A percentile compares a stretch with the other conserved stretches of the same genome.
These are phyloP conservation scores for Claviceps sorghi DNA, from an alignment of 2,329 filamentous ascomycete genomes.

Conservation along the genomic window DNA sequence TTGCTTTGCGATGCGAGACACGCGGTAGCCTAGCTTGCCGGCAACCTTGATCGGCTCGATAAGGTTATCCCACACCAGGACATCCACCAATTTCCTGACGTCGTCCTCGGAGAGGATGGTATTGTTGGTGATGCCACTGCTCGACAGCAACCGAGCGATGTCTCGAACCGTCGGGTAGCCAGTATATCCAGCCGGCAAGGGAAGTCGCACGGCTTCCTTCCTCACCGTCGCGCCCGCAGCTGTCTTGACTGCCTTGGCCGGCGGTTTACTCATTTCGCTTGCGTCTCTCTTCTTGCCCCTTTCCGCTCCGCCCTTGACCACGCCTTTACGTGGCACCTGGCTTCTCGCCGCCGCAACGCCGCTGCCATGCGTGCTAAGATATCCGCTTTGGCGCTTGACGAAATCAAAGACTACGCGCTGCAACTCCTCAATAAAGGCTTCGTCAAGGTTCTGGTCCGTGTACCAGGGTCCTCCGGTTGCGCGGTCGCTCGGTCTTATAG, in stretches of 20 bases:
- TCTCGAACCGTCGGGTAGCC: slow-evolving; percentile 69
- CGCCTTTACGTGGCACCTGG: slow-evolving; percentile 41
- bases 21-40: slow-evolving; percentile 37
- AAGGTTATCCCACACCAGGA: slow-evolving; percentile 77
- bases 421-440: slow-evolving; percentile 69
- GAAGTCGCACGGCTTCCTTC: slow-evolving; percentile 29
- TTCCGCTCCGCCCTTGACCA: slow-evolving; percentile 32
- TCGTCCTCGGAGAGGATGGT: slow-evolving; percentile 58
- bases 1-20: slow-evolving; percentile 33
- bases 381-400: slow-evolving; percentile 59
- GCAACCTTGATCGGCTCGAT: slow-evolving; percentile 50
- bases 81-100: slow-evolving; percentile 72
- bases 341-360: slow-evolving; percentile 18
- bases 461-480: slow-evolving; percentile 93
- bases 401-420: slow-evolving; percentile 59
- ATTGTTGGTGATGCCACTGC: slow-evolving; percentile 55
- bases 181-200: slow-evolving; percentile 51
- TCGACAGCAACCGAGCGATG: slow-evolving; percentile 61
- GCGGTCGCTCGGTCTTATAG: slow-evolving; percentile 71
- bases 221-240: slow-evolving; percentile 5
- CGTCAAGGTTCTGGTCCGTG: slow-evolving; percentile 78
- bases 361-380: slow-evolving; percentile 28
- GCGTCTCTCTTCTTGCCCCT: slow-evolving; percentile 38
- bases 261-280: slow-evolving; percentile 20
- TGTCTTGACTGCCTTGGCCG: slow-evolving; percentile 16